Evolutionary conservation across 163 green algal genomes (phyloP).

Genomic region (Scenedesmus sp.): DNA sequence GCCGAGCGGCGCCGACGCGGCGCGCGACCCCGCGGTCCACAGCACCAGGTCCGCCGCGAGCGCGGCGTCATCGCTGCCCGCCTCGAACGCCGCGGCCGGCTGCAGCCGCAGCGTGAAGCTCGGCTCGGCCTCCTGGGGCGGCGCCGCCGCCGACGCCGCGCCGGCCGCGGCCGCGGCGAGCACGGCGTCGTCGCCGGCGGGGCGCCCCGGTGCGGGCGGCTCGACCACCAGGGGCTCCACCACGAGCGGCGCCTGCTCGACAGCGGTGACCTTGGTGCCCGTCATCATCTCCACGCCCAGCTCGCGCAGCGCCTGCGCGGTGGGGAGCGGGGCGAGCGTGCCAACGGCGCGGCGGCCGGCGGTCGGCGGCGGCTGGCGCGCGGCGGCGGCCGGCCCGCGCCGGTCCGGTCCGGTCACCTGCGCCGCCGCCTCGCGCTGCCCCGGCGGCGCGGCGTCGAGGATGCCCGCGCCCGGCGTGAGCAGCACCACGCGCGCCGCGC

Average conservation of each 20-base stretch:
- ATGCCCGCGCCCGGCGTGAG: slow-evolving; percentile 76
- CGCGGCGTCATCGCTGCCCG: slow-evolving; percentile 2
- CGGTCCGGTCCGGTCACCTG: slow-evolving; percentile 23
- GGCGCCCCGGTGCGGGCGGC: not conserved
- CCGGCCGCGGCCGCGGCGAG: not conserved
- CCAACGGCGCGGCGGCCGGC: too few relatives aligned
- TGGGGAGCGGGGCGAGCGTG: too few relatives aligned
- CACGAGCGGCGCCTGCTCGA: not conserved
- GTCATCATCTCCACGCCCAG: slow-evolving; percentile 32
- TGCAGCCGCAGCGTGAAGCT: not conserved
- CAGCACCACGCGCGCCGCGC: slow-evolving; percentile 60
- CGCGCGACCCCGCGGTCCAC: slow-evolving; percentile 88
- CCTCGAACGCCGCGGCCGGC: not conserved
- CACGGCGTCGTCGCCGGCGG: slow-evolving; percentile 3
- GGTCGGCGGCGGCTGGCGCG: too few relatives aligned
- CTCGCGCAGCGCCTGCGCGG: slow-evolving; percentile 7
- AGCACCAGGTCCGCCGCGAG: slow-evolving; percentile 83
- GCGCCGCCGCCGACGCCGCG: not conserved
- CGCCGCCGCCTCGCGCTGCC: slow-evolving; percentile 59
- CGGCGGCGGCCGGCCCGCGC: too few relatives aligned
- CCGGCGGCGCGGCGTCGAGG: slow-evolving; percentile 66
- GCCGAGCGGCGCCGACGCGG: slow-evolving; percentile 56
- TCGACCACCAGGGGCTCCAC: not conserved
- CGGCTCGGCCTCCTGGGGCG: not conserved
- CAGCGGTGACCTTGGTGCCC: slow-evolving; percentile 14